Base-by-base conservation (phyloP, 2,329 filamentous ascomycete species). In the Nigrograna mackinnonii region DNA sequence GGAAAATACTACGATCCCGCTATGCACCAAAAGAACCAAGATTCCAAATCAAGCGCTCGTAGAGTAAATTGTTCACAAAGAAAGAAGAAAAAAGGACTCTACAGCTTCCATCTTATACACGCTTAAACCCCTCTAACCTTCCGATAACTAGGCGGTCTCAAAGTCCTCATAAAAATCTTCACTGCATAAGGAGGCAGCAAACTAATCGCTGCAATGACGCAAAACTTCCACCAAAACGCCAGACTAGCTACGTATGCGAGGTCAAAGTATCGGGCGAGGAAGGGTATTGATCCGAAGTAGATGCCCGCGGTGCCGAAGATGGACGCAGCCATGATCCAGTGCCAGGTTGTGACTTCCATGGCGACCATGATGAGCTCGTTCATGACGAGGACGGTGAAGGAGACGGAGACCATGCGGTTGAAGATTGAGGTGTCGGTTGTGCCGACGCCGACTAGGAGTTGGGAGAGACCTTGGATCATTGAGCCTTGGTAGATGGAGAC, bases 351-450 rank as follows among this genome's bases (percentile, higher is more conserved):
- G 57, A 99, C 89, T 65, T 96, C 89, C 45, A 95, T 89, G 3
- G 91, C 92, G 2, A 97, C 94, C 95, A 99, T 99, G 57, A 95
- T 81, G 46, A 99, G 80, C 67, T 99, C 94, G 67, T 97, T 99
- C 48, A 97, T 75, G 4, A 99, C 84, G 2, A 99, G 81, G 1
- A 91, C 90, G 0, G 92, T 95, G 65, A 96, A 99, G 44, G 86
- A 91, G 34, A 99, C 89, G 18, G 88, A 84, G 41, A 97, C 89
- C 85, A 99, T 95, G 46, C 64, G 58, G 14, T 57, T 57, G 51
- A 75, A 74, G 4, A 56, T 49, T 5, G 46, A 6, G n/a, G 14
- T 20, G 20, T 36, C n/a, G 19, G 18, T 44, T 77, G 11, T 79
- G 76, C 34, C 73, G 60, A 89, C 84, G 48, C 89, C 86, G 3